These are phyloP conservation scores for Lasiosphaeriaceae sp. DNA, from an alignment of 495 filamentous ascomycete species.

Conservation along the genomic window DNA sequence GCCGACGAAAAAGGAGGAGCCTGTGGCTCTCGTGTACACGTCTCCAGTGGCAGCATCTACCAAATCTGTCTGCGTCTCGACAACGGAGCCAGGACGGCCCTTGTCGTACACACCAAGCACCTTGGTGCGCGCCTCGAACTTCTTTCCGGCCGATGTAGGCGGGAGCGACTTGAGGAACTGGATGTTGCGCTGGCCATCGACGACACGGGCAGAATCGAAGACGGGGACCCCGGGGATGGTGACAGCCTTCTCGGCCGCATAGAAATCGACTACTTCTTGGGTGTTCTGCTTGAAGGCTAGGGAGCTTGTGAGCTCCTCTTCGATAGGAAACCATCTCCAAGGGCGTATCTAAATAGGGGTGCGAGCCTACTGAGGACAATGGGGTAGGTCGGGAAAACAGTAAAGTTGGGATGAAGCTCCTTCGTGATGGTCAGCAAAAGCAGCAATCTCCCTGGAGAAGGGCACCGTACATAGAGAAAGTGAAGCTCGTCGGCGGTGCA, in stretches of 20 bases:
- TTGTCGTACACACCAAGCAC: constrained; percentile 90
- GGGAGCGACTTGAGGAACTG: constrained; percentile 76
- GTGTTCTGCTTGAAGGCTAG: constrained; percentile 77
- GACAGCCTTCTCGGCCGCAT: constrained; percentile 55
- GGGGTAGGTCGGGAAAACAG: constrained; percentile 84
- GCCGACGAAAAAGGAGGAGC: constrained; percentile 72
- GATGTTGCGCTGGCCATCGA: constrained; percentile 83
- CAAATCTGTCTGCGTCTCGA: constrained; percentile 75
- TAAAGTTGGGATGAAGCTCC: constrained; percentile 79
- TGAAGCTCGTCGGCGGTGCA: constrained; percentile 81
- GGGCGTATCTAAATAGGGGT: not conserved
- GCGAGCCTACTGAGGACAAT: constrained; percentile 66
- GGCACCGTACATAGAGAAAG: constrained; percentile 70
- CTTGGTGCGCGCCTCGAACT: constrained; percentile 74
- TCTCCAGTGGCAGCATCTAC: constrained; percentile 68
- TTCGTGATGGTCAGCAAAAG: constrained; percentile 29
- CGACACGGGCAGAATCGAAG: constrained; percentile 68
- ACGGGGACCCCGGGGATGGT: constrained; percentile 73
- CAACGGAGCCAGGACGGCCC: constrained; percentile 75
- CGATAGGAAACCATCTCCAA: not conserved
- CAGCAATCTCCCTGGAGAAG: not conserved
- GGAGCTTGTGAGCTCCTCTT: not conserved
- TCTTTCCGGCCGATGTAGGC: constrained; percentile 61
- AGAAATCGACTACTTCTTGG: constrained; percentile 83
- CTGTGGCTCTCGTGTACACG: constrained; percentile 64